phyloP scores from a whole-genome alignment of 768 basidiomycete genomes.

The Botryobasidium botryosum region DNA sequence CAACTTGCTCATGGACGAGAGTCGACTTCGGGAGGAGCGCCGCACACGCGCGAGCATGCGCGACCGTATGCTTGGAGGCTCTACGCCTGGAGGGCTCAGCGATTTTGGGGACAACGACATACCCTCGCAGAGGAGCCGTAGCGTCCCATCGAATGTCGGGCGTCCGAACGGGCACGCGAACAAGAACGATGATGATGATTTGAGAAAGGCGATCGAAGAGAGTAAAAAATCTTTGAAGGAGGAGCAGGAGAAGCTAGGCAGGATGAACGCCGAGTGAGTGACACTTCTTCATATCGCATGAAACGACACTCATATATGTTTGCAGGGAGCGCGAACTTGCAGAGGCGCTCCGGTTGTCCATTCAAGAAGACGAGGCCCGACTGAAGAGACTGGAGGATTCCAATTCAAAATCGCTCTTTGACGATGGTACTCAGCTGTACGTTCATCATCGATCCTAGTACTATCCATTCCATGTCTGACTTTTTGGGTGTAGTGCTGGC shows the following conservation, averaged over 20 bases:
- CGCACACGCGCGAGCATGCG: slow-evolving; percentile 77
- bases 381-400: slow-evolving; percentile 53
- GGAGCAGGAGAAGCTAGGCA: slow-evolving; percentile 36
- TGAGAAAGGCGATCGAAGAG: slow-evolving; percentile 75
- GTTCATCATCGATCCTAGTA: slow-evolving; percentile 18
- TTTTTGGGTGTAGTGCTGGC: no score
- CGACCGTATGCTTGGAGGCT: slow-evolving; percentile 74
- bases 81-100: slow-evolving; percentile 23
- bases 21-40: slow-evolving; percentile 71
- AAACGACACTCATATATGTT: not conserved
- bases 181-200: slow-evolving; percentile 57
- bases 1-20: slow-evolving; percentile 75
- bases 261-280: slow-evolving; percentile 32
- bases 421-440: slow-evolving; percentile 68
- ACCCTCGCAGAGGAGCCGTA: slow-evolving; percentile 21
- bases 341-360: slow-evolving; percentile 66
- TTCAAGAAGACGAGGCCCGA: slow-evolving; percentile 77
- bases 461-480: no score
- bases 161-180: slow-evolving; percentile 18
- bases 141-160: slow-evolving; percentile 12
- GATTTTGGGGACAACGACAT: slow-evolving; percentile 24
- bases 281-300: not conserved
- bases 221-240: slow-evolving; percentile 57
- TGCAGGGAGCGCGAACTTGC: slow-evolving; percentile 59
- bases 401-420: slow-evolving; percentile 63